These are phyloP conservation scores for Brachypodium distachyon DNA, from an alignment of 202 grass and related monocot species.

Conservation along the genomic window DNA sequence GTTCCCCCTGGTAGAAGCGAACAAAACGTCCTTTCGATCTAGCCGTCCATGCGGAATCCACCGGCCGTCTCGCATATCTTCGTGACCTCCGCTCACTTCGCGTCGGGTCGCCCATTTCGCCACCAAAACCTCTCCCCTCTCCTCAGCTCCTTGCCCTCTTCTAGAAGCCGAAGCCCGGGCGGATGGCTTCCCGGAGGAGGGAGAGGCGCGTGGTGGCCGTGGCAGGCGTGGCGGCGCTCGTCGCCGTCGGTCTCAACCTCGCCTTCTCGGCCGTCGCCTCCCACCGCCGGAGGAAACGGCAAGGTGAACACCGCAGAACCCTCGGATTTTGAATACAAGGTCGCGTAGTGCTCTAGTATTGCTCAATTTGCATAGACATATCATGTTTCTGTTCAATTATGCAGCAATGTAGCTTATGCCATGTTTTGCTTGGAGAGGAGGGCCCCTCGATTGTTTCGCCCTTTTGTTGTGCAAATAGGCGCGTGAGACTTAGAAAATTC, in stretches of 20 bases:
- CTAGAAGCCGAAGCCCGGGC: slow-evolving; percentile 1
- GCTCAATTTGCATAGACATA: background rate
- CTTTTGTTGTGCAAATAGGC: background rate
- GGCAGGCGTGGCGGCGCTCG: slow-evolving; percentile 64
- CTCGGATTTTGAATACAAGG: background rate
- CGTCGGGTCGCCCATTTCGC: background rate
- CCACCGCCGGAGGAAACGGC: slow-evolving; percentile 38
- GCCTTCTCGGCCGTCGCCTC: slow-evolving; percentile 73
- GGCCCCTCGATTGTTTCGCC: background rate
- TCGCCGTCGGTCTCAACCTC: slow-evolving; percentile 75
- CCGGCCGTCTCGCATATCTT: slow-evolving; percentile 15
- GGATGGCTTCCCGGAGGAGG: slow-evolving; percentile 45
- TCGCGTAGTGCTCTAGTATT: background rate
- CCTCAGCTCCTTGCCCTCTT: background rate
- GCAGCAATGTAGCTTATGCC: slow-evolving; percentile 2
- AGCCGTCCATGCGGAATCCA: background rate
- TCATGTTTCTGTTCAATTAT: background rate
- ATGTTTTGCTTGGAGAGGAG: background rate
- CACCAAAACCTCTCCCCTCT: background rate
- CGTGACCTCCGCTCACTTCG: slow-evolving; percentile 23
- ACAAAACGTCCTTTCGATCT: background rate
- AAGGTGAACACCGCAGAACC: slow-evolving; percentile 20
- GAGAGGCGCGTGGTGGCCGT: slow-evolving; percentile 37
- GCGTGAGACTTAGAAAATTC: background rate
- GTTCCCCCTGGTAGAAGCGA: too few relatives aligned